phyloP scores from a whole-genome alignment of 805 yeast genomes.

The Hanseniaspora thailandica region DNA sequence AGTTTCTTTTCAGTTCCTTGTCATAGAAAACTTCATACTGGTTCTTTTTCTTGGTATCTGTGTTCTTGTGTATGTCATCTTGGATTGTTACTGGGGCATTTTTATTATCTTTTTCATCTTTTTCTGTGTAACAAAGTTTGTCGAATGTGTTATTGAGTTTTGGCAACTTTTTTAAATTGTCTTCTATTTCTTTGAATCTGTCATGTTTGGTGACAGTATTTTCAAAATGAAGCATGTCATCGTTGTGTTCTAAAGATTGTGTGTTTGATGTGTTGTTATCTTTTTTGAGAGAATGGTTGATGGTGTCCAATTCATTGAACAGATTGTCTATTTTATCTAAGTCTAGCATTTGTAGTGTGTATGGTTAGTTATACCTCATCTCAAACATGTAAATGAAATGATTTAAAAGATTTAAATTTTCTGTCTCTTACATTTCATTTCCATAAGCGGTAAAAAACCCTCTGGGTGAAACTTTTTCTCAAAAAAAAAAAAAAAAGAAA shows the following conservation, averaged over 20 bases:
- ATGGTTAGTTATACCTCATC: too few species aligned
- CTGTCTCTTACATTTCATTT: too few species aligned
- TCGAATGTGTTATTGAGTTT: slow-evolving; percentile 26
- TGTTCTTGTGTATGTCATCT: slow-evolving; percentile 13
- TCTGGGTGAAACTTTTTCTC: too few species aligned
- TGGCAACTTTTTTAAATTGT: slow-evolving; percentile 24
- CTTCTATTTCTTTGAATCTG: slow-evolving; percentile 24
- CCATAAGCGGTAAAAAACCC: too few species aligned
- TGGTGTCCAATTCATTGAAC: slow-evolving; percentile 5
- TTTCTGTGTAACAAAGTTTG: slow-evolving; percentile 17
- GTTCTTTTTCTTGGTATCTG: slow-evolving; percentile 6
- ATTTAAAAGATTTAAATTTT: too few species aligned
- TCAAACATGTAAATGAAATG: too few species aligned
- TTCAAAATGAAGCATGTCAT: slow-evolving; percentile 16
- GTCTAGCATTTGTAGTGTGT: not conserved
- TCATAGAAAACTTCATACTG: slow-evolving; percentile 57
- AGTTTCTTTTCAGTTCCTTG: slow-evolving; percentile 59
- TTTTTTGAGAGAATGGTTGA: not conserved
- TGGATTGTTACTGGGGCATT: slow-evolving; percentile 15
- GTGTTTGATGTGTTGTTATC: too few species aligned
- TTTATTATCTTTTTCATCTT: slow-evolving; percentile 15
- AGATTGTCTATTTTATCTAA: slow-evolving; percentile 13
- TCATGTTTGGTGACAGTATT: slow-evolving; percentile 15
- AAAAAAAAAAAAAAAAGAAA: too few species aligned
- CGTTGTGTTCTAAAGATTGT: slow-evolving; percentile 15